Evolutionary conservation across 2,329 filamentous ascomycete species (phyloP).

Genomic region (Biscogniauxia sp.): DNA sequence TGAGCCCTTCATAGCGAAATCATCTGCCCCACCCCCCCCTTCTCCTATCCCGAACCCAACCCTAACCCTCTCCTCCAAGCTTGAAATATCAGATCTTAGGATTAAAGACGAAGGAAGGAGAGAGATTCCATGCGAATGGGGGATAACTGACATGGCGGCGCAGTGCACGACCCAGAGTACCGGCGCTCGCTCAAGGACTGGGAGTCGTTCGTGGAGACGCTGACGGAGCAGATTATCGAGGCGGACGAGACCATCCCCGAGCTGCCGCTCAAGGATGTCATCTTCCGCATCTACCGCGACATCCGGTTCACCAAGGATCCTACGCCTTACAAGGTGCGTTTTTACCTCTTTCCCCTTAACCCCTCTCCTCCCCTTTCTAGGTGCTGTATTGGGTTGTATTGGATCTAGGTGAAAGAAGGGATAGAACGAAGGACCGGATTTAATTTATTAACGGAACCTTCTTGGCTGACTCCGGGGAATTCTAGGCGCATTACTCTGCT

Average conservation of each 20-base stretch:
- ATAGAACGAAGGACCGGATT: no score
- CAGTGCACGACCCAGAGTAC: constrained; percentile 79
- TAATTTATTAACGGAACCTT: neutral
- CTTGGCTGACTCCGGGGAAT: no score
- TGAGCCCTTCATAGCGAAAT: no score
- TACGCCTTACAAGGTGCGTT: constrained; percentile 79
- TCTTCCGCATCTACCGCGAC: constrained; percentile 86
- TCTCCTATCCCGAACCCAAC: neutral
- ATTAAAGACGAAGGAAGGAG: no score
- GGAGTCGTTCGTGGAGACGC: constrained; percentile 70
- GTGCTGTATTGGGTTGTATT: constrained; percentile 3
- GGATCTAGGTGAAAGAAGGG: neutral
- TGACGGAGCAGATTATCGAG: constrained; percentile 68
- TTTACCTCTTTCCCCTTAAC: no score
- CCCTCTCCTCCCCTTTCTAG: no score
- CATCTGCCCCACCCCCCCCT: neutral
- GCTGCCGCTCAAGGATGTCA: constrained; percentile 78
- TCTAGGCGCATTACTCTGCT: constrained; percentile 66
- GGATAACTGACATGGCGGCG: neutral
- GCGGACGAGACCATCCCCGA: constrained; percentile 82
- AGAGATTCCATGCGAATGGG: no score
- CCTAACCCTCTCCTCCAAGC: no score
- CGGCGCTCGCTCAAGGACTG: constrained; percentile 77
- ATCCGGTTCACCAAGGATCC: constrained; percentile 80
- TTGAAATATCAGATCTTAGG: no score